phyloP scores from a whole-genome alignment of 352 stramenopile species.

The Bremia lactucae region DNA sequence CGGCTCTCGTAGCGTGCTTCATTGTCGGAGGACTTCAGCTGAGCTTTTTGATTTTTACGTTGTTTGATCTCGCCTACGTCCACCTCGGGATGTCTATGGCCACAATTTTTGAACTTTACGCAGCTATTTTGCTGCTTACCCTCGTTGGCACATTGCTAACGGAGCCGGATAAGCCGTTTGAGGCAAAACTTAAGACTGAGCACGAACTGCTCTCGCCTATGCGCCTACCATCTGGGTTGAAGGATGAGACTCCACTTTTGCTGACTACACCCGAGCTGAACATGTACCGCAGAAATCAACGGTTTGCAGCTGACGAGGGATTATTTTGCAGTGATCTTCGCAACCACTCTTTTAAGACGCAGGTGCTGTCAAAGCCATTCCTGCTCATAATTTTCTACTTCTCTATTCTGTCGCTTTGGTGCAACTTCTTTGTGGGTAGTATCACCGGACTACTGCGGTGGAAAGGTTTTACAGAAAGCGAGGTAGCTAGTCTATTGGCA shows the following conservation, averaged over 20 bases:
- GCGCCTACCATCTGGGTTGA: conserved; percentile 43
- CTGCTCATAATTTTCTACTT: conserved; percentile 68
- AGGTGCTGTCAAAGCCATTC: conserved; percentile 56
- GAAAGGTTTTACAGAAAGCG: conserved; percentile 30
- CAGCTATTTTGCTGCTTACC: conserved; percentile 34
- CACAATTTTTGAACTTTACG: conserved; percentile 44
- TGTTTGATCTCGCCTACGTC: conserved; percentile 45
- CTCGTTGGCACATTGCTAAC: conserved; percentile 41
- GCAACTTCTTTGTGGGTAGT: conserved; percentile 78
- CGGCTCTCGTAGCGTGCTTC: conserved; percentile 54
- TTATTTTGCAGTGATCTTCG: conserved; percentile 33
- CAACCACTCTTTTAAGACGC: conserved; percentile 48
- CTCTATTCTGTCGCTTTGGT: conserved; percentile 60
- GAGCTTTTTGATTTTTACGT: conserved; percentile 64
- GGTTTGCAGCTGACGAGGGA: conserved; percentile 18
- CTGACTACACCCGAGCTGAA: conserved; percentile 39
- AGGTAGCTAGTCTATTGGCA: conserved; percentile 29
- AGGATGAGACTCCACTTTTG: conserved; percentile 36
- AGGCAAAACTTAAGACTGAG: conserved; percentile 12
- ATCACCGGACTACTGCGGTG: conserved; percentile 45
- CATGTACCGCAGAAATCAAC: conserved; percentile 21
- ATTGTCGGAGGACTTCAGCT: conserved; percentile 61
- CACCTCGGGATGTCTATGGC: conserved; percentile 25
- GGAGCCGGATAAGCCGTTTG: conserved; percentile 47
- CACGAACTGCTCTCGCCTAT: conserved; percentile 49